phyloP scores from a whole-genome alignment of 148 eudicot species.

The Fallopia convolvulus region DNA sequence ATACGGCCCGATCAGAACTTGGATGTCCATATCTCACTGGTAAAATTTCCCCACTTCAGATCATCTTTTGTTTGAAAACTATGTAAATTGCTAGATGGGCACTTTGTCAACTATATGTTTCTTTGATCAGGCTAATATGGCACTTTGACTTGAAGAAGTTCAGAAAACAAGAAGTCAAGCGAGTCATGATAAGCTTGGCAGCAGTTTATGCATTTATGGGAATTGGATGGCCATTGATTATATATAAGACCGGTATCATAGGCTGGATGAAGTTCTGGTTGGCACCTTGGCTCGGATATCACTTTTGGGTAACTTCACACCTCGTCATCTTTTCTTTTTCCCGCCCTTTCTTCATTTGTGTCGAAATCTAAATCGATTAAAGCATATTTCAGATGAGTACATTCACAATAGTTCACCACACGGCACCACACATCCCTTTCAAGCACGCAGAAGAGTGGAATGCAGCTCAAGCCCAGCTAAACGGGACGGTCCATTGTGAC shows the following conservation, averaged over 20 bases:
- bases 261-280: constrained; percentile 99
- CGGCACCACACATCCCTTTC: constrained; percentile 95
- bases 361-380: neutral
- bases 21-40: constrained; percentile 95
- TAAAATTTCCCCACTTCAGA: constrained; percentile 17
- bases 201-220: constrained; percentile 79
- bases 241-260: constrained; percentile 54
- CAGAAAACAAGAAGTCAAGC: constrained; percentile 62
- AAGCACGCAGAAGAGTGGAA: constrained; percentile 68
- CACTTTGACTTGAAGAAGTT: constrained; percentile 73
- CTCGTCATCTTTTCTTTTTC: neutral
- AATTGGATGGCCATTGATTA: constrained; percentile 84
- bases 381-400: constrained; percentile 81
- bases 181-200: constrained; percentile 85
- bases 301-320: constrained; percentile 69
- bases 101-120: neutral
- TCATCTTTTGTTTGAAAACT: neutral
- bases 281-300: constrained; percentile 98
- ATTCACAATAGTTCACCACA: constrained; percentile 92
- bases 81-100: neutral
- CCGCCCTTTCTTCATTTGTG: neutral
- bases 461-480: constrained; percentile 94
- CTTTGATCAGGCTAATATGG: constrained; percentile 45
- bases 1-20: constrained; percentile 83
- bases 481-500: constrained; percentile 92